These are phyloP conservation scores for Bertia moriformis DNA, from an alignment of 2,329 filamentous ascomycete genomes.

Conservation along the genomic window DNA sequence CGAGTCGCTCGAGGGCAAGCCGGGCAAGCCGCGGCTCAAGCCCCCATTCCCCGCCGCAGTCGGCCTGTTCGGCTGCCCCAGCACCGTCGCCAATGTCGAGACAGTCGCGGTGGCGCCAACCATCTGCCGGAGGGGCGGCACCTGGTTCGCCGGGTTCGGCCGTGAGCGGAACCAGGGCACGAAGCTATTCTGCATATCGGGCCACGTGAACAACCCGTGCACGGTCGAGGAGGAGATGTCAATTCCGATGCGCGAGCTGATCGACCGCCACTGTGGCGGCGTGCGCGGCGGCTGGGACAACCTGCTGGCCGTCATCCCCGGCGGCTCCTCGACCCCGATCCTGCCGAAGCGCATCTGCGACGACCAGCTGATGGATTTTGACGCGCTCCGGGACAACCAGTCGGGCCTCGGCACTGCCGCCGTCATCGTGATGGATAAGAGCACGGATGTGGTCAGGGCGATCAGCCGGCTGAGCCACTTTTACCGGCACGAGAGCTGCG, in stretches of 20 bases:
- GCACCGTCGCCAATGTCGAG: conserved; percentile 95
- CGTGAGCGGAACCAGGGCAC: conserved; percentile 93
- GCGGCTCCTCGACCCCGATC: conserved; percentile 91
- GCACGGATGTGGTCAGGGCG: conserved; percentile 83
- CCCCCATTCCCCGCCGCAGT: conserved; percentile 95
- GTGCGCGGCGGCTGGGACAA: conserved; percentile 97
- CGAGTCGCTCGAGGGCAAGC: conserved; percentile 95
- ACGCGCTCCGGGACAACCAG: conserved; percentile 92
- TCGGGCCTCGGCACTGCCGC: conserved; percentile 93
- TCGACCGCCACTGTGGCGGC: conserved; percentile 95
- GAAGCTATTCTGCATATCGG: conserved; percentile 96
- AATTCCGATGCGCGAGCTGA: conserved; percentile 86
- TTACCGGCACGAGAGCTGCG: conserved; percentile 96
- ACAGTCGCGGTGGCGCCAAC: conserved; percentile 90
- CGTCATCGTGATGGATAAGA: conserved; percentile 99
- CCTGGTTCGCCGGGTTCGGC: conserved; percentile 87
- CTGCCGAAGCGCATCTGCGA: conserved; percentile 82
- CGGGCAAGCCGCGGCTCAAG: conserved; percentile 96
- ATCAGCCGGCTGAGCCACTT: conserved; percentile 89
- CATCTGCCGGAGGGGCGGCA: conserved; percentile 80
- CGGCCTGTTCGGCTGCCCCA: conserved; percentile 93
- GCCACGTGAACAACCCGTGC: conserved; percentile 94
- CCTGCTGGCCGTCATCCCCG: conserved; percentile 83
- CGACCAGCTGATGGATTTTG: conserved; percentile 97
- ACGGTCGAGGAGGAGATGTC: conserved; percentile 99